Conservation (phyloP, 768 basidiomycete genomes). For the Lentinula edodes region DNA sequence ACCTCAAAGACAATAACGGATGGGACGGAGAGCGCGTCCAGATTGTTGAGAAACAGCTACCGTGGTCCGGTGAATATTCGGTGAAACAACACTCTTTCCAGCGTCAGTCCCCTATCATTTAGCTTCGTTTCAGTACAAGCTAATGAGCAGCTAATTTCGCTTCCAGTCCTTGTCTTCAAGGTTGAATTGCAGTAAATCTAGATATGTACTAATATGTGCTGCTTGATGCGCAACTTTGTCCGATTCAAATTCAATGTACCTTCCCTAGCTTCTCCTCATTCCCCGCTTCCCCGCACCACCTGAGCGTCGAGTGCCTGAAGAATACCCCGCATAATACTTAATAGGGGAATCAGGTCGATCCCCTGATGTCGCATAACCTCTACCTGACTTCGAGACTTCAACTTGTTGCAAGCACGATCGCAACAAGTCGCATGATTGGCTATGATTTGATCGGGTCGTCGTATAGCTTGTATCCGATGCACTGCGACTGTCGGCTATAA, state of each 20-base stretch:
- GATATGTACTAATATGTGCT: neutral
- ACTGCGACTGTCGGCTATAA: no score
- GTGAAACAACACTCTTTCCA: constrained; percentile 46
- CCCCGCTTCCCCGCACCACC: no score
- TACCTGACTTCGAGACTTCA: no score
- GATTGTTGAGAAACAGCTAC: constrained; percentile 21
- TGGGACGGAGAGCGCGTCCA: constrained; percentile 38
- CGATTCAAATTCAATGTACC: neutral
- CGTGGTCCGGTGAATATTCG: constrained; percentile 29
- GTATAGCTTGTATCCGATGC: no score
- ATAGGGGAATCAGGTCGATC: no score
- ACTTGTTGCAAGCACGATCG: no score
- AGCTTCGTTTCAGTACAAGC: no score
- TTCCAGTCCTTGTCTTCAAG: neutral
- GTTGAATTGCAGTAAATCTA: neutral
- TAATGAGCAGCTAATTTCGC: neutral
- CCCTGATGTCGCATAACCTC: no score
- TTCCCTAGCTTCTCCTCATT: no score
- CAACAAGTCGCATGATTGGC: no score
- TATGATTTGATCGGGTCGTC: neutral
- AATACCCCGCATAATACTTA: no score
- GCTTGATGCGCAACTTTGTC: neutral
- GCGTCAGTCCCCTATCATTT: constrained; percentile 17
- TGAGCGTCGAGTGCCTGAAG: no score
- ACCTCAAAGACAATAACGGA: constrained; percentile 36